phyloP scores from a whole-genome alignment of 1,284 basidiomycete species.

The Mixia osmundae region DNA sequence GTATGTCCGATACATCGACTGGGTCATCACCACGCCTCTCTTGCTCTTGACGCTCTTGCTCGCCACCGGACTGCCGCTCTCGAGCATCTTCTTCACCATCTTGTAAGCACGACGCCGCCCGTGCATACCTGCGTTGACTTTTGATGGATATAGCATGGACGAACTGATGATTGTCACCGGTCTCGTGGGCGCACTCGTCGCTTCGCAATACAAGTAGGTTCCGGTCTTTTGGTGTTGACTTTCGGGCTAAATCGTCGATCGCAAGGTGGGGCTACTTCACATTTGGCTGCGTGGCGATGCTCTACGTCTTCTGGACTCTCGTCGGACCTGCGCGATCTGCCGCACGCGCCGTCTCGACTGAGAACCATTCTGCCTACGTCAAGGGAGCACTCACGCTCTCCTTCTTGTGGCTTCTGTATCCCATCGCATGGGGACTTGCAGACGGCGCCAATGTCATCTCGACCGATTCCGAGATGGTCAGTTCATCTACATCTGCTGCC shows the following conservation, averaged over 20 bases:
- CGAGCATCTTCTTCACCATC: constrained; percentile 30
- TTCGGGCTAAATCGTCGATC: neutral
- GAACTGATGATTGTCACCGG: constrained; percentile 27
- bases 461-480: constrained; percentile 4
- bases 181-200: constrained; percentile 31
- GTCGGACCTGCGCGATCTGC: constrained; percentile 21
- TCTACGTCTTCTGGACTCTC: constrained; percentile 29
- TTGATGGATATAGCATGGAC: neutral
- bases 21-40: constrained; percentile 34
- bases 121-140: neutral
- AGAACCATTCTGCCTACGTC: constrained; percentile 26
- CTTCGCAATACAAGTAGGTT: constrained; percentile 31
- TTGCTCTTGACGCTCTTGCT: constrained; percentile 32
- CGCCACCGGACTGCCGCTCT: constrained; percentile 31
- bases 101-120: constrained; percentile 29
- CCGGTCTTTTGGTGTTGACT: neutral
- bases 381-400: constrained; percentile 26
- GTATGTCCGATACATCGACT: constrained; percentile 35
- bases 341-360: constrained; percentile 23
- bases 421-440: constrained; percentile 26
- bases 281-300: constrained; percentile 28
- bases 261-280: constrained; percentile 25
- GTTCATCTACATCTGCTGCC: neutral
- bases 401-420: constrained; percentile 32
- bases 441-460: constrained; percentile 30